Percentiles rank a stretch among this genome's conserved stretches.
Evolutionary conservation across 169 alveolate genomes (phyloP).

Genomic region (Cryptosporidium sp.): DNA sequence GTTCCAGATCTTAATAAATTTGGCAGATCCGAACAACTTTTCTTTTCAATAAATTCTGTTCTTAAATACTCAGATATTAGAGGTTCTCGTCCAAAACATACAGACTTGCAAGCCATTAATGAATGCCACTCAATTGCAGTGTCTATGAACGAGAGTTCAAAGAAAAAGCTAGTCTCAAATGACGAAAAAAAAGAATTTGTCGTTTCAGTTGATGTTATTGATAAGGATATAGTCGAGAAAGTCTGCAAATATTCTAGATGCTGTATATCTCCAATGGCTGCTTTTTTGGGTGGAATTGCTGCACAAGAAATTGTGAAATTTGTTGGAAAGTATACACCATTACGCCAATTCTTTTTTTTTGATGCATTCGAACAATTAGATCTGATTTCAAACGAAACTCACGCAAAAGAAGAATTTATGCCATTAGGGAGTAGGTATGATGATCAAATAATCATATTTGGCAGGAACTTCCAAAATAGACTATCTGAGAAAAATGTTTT

Average conservation of each 20-base stretch:
- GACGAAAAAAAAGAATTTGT: constrained; percentile 20
- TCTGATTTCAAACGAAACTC: constrained; percentile 74
- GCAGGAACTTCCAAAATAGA: constrained; percentile 85
- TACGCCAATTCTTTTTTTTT: constrained; percentile 94
- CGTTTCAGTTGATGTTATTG: constrained; percentile 87
- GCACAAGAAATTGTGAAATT: constrained; percentile 97
- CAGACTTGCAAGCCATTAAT: constrained; percentile 82
- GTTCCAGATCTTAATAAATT: constrained; percentile 94
- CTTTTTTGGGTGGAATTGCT: constrained; percentile 97
- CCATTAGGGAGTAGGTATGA: constrained; percentile 88
- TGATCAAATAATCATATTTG: constrained; percentile 92
- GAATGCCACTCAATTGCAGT: constrained; percentile 81
- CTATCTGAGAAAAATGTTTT: constrained; percentile 85
- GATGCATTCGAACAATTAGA: constrained; percentile 93
- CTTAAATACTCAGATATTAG: constrained; percentile 80
- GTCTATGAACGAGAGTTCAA: constrained; percentile 79
- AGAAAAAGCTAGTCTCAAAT: constrained; percentile 59
- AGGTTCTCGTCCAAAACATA: constrained; percentile 83
- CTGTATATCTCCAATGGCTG: constrained; percentile 93
- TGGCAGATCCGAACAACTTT: constrained; percentile 96
- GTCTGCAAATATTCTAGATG: constrained; percentile 85
- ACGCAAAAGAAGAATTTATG: constrained; percentile 78
- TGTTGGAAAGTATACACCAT: constrained; percentile 98
- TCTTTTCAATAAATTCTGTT: constrained; percentile 89
- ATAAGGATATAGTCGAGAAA: constrained; percentile 84